These are phyloP conservation scores for Cyclotella cryptica DNA, from an alignment of 108 stramenopile genomes.

Conservation along the genomic window DNA sequence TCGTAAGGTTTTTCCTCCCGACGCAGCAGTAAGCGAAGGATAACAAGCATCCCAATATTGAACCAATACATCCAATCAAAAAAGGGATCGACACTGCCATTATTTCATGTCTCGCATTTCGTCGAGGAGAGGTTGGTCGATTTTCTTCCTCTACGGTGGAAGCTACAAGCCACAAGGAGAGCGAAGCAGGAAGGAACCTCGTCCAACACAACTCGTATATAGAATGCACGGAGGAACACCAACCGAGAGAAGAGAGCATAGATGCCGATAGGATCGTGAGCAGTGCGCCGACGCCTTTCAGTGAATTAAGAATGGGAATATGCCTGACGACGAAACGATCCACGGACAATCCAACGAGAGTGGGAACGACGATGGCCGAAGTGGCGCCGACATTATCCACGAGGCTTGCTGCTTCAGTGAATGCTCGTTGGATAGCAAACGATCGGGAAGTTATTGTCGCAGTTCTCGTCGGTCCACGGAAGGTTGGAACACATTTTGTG, in stretches of 20 bases:
- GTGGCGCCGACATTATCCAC: neutral
- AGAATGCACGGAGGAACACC: constrained; percentile 14
- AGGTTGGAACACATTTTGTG: too few species aligned
- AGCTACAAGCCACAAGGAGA: constrained; percentile 36
- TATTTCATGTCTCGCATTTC: constrained; percentile 23
- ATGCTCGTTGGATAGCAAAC: too few species aligned
- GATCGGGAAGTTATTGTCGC: too few species aligned
- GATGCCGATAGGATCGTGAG: constrained; percentile 40
- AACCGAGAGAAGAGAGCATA: constrained; percentile 18
- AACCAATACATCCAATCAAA: constrained; percentile 65
- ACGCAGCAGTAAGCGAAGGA: constrained; percentile 43
- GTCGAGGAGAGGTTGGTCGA: neutral
- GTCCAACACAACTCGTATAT: constrained; percentile 44
- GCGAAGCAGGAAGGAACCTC: constrained; percentile 33
- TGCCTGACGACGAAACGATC: neutral
- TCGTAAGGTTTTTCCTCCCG: constrained; percentile 23
- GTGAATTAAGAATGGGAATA: constrained; percentile 1
- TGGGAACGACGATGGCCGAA: constrained; percentile 1
- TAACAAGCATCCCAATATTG: constrained; percentile 64
- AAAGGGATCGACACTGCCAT: constrained; percentile 62
- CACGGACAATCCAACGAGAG: constrained; percentile 1
- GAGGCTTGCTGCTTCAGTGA: neutral
- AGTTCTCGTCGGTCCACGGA: too few species aligned
- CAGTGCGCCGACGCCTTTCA: constrained; percentile 23
- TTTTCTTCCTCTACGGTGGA: constrained; percentile 16